Conservation (phyloP, 208 protist genomes). For the Trypanosoma cruzi region DNA sequence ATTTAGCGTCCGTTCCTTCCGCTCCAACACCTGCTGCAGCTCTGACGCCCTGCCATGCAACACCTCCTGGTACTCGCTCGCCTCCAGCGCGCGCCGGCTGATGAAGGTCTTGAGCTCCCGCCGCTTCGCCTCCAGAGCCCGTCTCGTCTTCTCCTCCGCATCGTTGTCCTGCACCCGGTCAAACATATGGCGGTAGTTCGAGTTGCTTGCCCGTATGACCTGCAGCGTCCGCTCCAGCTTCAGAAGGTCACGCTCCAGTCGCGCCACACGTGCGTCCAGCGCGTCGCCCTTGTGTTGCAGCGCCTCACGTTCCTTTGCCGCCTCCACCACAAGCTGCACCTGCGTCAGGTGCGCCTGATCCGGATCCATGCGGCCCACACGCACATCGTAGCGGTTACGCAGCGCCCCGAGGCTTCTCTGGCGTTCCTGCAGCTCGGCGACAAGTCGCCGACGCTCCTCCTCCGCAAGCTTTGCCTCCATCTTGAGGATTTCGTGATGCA, state of each 20-base stretch:
- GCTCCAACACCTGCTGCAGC: constrained; percentile 38
- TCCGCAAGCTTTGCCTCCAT: constrained; percentile 82
- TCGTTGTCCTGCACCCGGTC: constrained; percentile 56
- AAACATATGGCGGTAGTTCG: constrained; percentile 78
- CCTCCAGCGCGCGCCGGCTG: constrained; percentile 61
- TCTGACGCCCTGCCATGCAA: constrained; percentile 48
- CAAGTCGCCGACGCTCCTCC: constrained; percentile 78
- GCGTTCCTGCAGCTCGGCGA: constrained; percentile 72
- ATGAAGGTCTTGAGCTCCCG: constrained; percentile 65
- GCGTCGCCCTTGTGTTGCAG: constrained; percentile 85
- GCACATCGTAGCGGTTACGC: constrained; percentile 74
- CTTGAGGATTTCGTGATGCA: constrained; percentile 80
- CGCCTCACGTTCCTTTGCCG: constrained; percentile 85
- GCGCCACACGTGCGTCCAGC: constrained; percentile 74
- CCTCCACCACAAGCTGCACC: constrained; percentile 82
- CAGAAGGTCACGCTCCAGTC: constrained; percentile 71
- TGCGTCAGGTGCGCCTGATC: constrained; percentile 65
- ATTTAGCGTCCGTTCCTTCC: constrained; percentile 33
- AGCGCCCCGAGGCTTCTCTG: constrained; percentile 57
- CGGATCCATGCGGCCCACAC: constrained; percentile 75
- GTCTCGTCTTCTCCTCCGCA: constrained; percentile 51
- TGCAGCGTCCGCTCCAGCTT: constrained; percentile 87
- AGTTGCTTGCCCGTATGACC: constrained; percentile 78
- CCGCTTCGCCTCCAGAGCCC: constrained; percentile 63
- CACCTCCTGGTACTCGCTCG: constrained; percentile 64